Base-by-base conservation (phyloP, 805 yeast genomes). In the Tetrapisispora arboricola region DNA sequence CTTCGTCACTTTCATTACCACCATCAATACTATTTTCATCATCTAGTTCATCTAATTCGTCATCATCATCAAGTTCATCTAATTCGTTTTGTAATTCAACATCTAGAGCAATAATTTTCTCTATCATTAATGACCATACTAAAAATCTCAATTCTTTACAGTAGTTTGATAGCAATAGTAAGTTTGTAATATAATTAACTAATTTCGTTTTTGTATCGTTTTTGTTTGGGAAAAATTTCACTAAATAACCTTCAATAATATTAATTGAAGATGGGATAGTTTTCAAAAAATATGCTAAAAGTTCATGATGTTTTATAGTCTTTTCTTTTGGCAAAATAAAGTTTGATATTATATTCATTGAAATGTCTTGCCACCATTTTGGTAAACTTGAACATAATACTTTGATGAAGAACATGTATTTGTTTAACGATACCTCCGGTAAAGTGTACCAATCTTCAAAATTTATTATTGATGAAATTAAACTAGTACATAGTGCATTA, bases 51-150 rank as follows among this genome's bases (percentile, higher is more conserved):
- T 73, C 79, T 11, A 75, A 73, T 21, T 73, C 80, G 34, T 78
- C 76, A 41, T 76, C 82, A 48, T 84, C 92, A 55, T 84, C 94
- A 42, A 81, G 64, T 49, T 84, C 95, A 51, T 87, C 95, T 43
- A 85, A 64, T 51, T 83, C 92, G 55, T 84, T 86, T 54, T 86
- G 95, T 43, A 88, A 68, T 60, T 87, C 97, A 5, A 88, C 96
- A 61, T 90, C 98, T 36, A 92, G 68, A 48, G 84, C 83, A 44
- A 92, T 85, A 42, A 84, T 72, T 46, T 78, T 75, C 59, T 90
- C 95, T 30, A 87, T 66, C 13, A 88, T 69, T 43, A 84, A 61
- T 18, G 82, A 79, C 96, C 96, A 88, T 6, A 84, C 70, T 36
- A 76, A 76, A 47, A 72, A 72, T 49, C 79, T 77, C 47, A 87